A percentile compares a stretch with the other conserved stretches of the same genome.
phyloP scores from a whole-genome alignment of 2,329 filamentous ascomycete species.

The Botrytis tulipae region DNA sequence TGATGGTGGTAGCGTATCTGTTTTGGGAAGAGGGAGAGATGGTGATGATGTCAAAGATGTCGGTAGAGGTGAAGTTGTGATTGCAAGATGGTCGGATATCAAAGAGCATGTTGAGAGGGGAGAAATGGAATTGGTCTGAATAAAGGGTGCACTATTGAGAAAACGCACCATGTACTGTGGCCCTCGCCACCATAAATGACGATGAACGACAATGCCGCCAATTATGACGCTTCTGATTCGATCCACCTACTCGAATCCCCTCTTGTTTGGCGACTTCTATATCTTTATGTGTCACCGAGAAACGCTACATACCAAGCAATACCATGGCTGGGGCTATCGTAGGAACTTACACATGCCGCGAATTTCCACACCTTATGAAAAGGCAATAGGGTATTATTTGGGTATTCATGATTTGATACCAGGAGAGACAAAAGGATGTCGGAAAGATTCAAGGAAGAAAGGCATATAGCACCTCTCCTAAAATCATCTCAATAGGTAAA shows the following conservation, averaged over 20 bases:
- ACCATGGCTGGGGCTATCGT: neutral
- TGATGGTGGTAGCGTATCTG: conserved; percentile 81
- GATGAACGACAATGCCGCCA: neutral
- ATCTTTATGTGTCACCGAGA: neutral
- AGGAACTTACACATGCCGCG: neutral
- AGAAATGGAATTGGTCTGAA: conserved; percentile 31
- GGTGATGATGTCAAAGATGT: conserved; percentile 59
- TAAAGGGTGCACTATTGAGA: neutral
- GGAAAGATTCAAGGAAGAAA: neutral
- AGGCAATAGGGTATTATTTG: neutral
- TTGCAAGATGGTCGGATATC: conserved; percentile 42
- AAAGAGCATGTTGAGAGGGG: conserved; percentile 27
- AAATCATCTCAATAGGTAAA: neutral
- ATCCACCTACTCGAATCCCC: neutral
- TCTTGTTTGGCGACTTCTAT: neutral
- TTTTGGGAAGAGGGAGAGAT: conserved; percentile 67
- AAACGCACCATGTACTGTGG: neutral
- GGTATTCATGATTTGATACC: neutral
- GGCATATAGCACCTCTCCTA: neutral
- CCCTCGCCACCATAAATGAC: too few relatives aligned
- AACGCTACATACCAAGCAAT: neutral
- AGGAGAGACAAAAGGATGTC: neutral
- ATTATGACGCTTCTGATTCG: neutral
- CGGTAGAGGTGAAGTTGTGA: conserved; percentile 34
- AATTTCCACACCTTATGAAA: too few relatives aligned